Base-by-base conservation (phyloP, 1,139 yeast genomes). In the Candida tropicalis region DNA sequence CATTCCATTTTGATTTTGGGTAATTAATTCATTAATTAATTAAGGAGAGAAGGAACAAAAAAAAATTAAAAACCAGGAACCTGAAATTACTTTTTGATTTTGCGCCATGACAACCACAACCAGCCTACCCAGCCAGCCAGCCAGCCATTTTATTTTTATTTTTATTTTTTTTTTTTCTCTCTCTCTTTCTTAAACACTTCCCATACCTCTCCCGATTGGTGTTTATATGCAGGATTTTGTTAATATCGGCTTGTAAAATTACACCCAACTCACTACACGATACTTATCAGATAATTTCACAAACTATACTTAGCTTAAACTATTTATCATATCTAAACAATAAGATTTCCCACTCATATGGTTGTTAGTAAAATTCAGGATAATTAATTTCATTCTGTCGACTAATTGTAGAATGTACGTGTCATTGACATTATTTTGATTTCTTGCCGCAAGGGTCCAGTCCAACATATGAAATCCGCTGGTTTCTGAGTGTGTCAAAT, bases 321-420 rank as follows among this genome's bases (percentile, higher is more conserved):
- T 38, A 32, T 33, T 32, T 8, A 39, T 22, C 32, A 45, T 35
- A 38, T 45, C 48, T 11, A 17, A 39, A 17, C 46, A 43, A 16
- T 28, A 25, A 4, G 35, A 22, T 25, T 38, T 24, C 3, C 32
- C 38, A 4, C 10, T 13, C 12, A 5, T 15, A 5, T 20, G 22
- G 12, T 35, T 29, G 8, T 18, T 24, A 11, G 41, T 32, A 38
- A 37, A 40, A 8, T 12, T 11, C 13, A 22, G n/a, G 7, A 39
- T 38, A 10, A 43, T 26, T 4, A 17, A 8, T 11, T 36, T 33
- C 28, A 45, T 38, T 29, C 41, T 22, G 4, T 28, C 23, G 9
- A 43, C 42, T 17, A 45, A 20, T n/a, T 40, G 41, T 11, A 33
- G 28, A 17, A 45, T 28, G 36, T 45, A 45, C 24, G 22, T 38